Evolutionary conservation across 2,329 filamentous ascomycete species (phyloP).

Genomic region (Orbilia oligospora): DNA sequence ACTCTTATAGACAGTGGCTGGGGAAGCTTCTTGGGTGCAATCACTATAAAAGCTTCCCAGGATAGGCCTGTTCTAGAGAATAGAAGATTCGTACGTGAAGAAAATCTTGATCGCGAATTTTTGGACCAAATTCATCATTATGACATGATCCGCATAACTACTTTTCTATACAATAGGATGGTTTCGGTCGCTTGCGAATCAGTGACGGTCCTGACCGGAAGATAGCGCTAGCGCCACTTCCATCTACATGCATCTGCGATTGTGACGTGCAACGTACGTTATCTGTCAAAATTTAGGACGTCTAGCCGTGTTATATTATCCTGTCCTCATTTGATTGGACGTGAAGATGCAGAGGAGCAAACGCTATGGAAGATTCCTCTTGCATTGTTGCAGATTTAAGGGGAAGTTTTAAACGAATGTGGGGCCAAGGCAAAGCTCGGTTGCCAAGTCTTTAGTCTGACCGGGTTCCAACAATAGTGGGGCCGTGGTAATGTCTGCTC

Average conservation of each 20-base stretch:
- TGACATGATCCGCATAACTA: conserved; percentile 41
- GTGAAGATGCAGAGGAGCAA: too few relatives aligned
- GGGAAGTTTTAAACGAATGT: too few relatives aligned
- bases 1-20: conserved; percentile 53
- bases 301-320: background rate
- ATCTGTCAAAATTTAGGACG: conserved; percentile 9
- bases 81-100: background rate
- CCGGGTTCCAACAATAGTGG: too few relatives aligned
- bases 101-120: conserved; percentile 23
- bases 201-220: background rate
- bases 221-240: background rate
- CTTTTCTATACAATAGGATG: background rate
- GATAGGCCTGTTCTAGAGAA: background rate
- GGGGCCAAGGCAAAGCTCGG: too few relatives aligned
- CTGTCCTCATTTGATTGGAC: too few relatives aligned
- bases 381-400: too few relatives aligned
- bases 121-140: conserved; percentile 41
- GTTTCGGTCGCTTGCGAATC: conserved; percentile 12
- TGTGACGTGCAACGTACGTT: conserved; percentile 56
- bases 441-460: too few relatives aligned
- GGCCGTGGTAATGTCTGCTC: too few relatives aligned
- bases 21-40: background rate
- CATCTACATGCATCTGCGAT: background rate
- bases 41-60: conserved; percentile 26
- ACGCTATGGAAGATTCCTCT: too few relatives aligned